Percentiles rank a stretch among this genome's conserved stretches.
Evolutionary conservation across 148 eudicot genomes (phyloP).

Genomic region (Rhododendron mucronatum): DNA sequence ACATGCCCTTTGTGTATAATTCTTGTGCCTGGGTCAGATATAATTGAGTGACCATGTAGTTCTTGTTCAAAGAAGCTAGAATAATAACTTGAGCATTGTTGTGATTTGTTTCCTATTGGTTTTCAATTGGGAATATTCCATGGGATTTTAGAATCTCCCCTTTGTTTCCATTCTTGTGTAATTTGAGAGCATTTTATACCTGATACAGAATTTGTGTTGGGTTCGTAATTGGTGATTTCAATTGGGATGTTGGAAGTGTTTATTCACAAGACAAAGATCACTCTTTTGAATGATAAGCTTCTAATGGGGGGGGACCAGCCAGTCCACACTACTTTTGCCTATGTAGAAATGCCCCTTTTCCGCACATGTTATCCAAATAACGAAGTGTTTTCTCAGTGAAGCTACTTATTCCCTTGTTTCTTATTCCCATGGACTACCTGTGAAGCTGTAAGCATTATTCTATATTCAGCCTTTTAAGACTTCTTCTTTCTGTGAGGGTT

Average conservation of each 20-base stretch:
- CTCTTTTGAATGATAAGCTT: constrained; percentile 13
- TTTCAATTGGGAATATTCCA: not conserved
- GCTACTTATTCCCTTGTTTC: not conserved
- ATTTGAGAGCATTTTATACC: not conserved
- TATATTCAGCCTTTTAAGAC: not conserved
- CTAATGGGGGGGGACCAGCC: constrained; percentile 10
- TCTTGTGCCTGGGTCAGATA: not conserved
- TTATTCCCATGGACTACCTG: constrained; percentile 6
- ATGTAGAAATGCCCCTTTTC: not conserved
- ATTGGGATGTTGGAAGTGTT: not conserved
- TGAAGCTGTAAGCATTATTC: constrained; percentile 5
- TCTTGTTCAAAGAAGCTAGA: not conserved
- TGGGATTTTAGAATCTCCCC: not conserved
- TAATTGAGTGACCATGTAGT: not conserved
- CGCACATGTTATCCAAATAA: not conserved
- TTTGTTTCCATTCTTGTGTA: not conserved
- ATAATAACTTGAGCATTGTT: not conserved
- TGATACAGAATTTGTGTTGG: not conserved
- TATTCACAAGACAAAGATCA: constrained; percentile 7
- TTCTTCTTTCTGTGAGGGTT: not conserved
- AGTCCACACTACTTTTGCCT: constrained; percentile 6
- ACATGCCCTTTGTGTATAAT: not conserved
- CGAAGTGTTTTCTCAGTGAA: constrained; percentile 6
- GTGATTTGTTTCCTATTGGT: not conserved
- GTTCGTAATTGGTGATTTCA: not conserved